Evolutionary conservation across 73 alveolate genomes (phyloP).

Genomic region (Paramecium tetraurelia): DNA sequence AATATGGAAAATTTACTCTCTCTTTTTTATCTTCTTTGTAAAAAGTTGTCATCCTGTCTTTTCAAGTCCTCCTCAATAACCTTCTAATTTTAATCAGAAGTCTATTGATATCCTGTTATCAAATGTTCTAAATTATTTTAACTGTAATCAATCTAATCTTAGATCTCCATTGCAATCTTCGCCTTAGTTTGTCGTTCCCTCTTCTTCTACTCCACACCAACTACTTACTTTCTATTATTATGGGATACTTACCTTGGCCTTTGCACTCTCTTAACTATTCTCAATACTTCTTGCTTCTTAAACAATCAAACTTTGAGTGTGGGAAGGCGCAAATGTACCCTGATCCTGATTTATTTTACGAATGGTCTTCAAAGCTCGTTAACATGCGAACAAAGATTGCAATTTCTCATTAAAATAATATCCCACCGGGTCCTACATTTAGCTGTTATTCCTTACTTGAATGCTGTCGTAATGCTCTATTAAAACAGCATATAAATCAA

Average conservation of each 20-base stretch:
- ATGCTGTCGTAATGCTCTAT: not conserved
- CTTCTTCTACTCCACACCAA: not conserved
- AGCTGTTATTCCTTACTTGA: not conserved
- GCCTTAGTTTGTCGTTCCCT: not conserved
- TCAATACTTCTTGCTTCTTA: not conserved
- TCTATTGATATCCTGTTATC: not conserved
- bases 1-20: not conserved
- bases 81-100: not conserved
- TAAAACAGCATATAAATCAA: not conserved
- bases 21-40: not conserved
- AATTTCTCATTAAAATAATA: not conserved
- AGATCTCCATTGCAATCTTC: not conserved
- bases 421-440: not conserved
- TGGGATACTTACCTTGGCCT: not conserved
- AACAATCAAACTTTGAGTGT: not conserved
- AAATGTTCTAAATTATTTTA: not conserved
- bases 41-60: not conserved
- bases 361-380: not conserved
- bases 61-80: not conserved
- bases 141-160: not conserved
- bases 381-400: not conserved
- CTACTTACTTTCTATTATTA: not conserved
- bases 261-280: not conserved
- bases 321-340: not conserved
- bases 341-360: not conserved